Conservation (phyloP, 2,329 filamentous ascomycete species). For the Hymenotorrendiella dingleyae region DNA sequence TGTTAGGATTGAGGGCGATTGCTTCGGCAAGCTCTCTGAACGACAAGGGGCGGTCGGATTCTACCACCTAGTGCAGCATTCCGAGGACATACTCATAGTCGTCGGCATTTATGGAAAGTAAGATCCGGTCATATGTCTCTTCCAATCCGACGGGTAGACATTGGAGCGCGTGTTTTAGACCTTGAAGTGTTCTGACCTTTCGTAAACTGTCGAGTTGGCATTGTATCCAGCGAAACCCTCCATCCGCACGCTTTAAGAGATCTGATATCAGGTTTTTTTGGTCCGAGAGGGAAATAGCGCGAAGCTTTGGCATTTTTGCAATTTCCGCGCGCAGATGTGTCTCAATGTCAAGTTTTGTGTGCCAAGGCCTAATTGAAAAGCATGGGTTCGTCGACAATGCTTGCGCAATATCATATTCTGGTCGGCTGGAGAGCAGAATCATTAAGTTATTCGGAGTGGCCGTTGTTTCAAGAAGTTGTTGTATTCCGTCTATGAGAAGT, state of each 20-base stretch:
- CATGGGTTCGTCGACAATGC: background rate
- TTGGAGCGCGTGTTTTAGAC: background rate
- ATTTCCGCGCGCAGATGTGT: background rate
- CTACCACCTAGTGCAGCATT: background rate
- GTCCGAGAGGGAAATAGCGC: background rate
- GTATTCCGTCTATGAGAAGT: background rate
- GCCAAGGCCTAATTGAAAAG: background rate
- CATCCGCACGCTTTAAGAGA: background rate
- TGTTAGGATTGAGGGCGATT: background rate
- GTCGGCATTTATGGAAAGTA: background rate
- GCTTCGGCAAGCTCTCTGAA: background rate
- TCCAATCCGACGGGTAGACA: background rate
- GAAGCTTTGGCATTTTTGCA: background rate
- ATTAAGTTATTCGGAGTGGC: background rate
- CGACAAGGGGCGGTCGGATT: background rate
- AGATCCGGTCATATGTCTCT: background rate
- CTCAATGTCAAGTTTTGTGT: background rate
- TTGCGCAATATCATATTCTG: background rate
- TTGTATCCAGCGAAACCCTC: background rate
- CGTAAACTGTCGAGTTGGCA: background rate
- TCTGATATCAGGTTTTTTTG: background rate
- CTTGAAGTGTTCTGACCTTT: background rate
- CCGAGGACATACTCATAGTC: background rate
- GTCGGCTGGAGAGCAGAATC: background rate
- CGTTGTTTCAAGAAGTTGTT: background rate